Percentiles rank a stretch among this genome's conserved stretches.
These are phyloP conservation scores for Zostera marina DNA, from an alignment of 116 monocot species.

Conservation along the genomic window DNA sequence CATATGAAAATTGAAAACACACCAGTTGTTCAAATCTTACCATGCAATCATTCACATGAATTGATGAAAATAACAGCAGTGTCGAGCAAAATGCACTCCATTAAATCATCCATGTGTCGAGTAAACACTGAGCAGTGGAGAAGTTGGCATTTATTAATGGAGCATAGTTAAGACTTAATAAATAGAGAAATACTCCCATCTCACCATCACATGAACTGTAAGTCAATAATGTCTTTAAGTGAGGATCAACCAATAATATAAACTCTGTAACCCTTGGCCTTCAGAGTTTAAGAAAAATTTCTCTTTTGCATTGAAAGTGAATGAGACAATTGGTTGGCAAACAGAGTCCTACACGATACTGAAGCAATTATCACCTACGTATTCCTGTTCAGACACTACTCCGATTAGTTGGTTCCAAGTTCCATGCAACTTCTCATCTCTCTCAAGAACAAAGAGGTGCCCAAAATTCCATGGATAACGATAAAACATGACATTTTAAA, in stretches of 20 bases:
- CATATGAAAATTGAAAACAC: not conserved
- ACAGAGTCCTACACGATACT: not conserved
- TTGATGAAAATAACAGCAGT: conserved; percentile 1
- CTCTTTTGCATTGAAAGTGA: not conserved
- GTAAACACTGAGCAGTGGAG: not conserved
- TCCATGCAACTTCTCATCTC: not conserved
- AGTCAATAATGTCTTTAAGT: conserved; percentile 4
- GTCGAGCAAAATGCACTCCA: not conserved
- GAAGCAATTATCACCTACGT: not conserved
- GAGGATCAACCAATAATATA: conserved; percentile 1
- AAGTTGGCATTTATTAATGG: conserved; percentile 4
- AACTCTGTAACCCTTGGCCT: too few relatives aligned
- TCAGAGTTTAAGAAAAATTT: too few relatives aligned
- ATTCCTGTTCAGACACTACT: not conserved
- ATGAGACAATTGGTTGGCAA: not conserved
- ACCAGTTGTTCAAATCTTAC: not conserved
- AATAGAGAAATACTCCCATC: not conserved
- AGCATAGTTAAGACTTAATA: not conserved
- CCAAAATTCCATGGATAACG: too few relatives aligned
- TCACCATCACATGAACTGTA: conserved; percentile 7
- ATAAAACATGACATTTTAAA: too few relatives aligned
- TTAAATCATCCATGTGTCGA: not conserved
- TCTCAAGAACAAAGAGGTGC: not conserved
- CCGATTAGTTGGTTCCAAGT: not conserved
- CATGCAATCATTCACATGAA: too few relatives aligned